A percentile compares a stretch with the other conserved stretches of the same genome.
Conservation (phyloP, 495 filamentous ascomycete genomes). For the Penicillium crystallinum region DNA sequence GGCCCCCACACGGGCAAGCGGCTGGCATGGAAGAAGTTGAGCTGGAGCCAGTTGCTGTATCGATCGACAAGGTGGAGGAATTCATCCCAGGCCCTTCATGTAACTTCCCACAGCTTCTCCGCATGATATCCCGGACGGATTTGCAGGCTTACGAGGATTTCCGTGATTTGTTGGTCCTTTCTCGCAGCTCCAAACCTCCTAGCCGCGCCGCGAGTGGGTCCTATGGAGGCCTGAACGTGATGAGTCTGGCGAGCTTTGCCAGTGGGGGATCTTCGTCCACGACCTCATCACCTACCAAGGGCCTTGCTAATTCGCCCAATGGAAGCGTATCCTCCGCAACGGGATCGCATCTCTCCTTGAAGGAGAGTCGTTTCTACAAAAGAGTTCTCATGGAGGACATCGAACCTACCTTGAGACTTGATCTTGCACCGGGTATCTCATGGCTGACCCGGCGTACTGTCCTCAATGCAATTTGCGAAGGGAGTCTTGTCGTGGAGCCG, state of each 20-base stretch:
- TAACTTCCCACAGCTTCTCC: slow-evolving; percentile 75
- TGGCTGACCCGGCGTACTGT: slow-evolving; percentile 87
- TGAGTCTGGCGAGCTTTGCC: slow-evolving; percentile 52
- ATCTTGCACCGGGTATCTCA: slow-evolving; percentile 82
- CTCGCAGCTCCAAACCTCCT: slow-evolving; percentile 53
- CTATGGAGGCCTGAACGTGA: slow-evolving; percentile 57
- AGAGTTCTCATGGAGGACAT: slow-evolving; percentile 82
- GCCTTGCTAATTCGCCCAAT: slow-evolving; percentile 34
- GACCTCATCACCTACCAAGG: slow-evolving; percentile 39
- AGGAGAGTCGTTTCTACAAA: slow-evolving; percentile 93
- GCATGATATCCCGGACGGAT: slow-evolving; percentile 78
- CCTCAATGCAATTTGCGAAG: slow-evolving; percentile 73
- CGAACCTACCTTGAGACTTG: slow-evolving; percentile 86
- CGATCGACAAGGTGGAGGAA: slow-evolving; percentile 42
- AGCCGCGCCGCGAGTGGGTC: slow-evolving; percentile 66
- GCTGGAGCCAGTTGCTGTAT: slow-evolving; percentile 8
- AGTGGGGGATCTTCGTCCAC: slow-evolving; percentile 43
- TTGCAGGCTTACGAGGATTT: slow-evolving; percentile 80
- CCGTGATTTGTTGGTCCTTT: slow-evolving; percentile 63
- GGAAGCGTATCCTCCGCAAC: slow-evolving; percentile 35
- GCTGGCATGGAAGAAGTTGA: slow-evolving; percentile 22
- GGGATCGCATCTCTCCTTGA: slow-evolving; percentile 53
- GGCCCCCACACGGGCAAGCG: slow-evolving; percentile 13
- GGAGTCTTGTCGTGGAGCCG: slow-evolving; percentile 86
- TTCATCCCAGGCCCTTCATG: slow-evolving; percentile 75